Evolutionary conservation across 176 grass and related monocot species (phyloP).

Genomic region (Carex cristatella): DNA sequence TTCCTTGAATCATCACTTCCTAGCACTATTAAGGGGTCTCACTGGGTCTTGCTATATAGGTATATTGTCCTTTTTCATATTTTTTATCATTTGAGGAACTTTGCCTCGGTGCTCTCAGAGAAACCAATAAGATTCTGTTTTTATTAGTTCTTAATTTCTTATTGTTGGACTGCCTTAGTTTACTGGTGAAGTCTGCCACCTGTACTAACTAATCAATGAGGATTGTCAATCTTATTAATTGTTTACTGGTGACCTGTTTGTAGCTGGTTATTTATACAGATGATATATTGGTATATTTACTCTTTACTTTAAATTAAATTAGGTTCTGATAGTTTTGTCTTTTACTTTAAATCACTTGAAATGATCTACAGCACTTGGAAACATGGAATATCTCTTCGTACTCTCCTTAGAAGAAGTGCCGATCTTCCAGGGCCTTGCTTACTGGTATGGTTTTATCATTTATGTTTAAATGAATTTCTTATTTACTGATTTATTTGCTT

Average conservation of each 20-base stretch:
- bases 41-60: conserved; percentile 92
- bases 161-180: not conserved
- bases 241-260: not conserved
- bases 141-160: not conserved
- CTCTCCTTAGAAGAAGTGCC: conserved; percentile 65
- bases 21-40: conserved; percentile 70
- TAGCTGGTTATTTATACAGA: not conserved
- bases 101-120: not conserved
- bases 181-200: not conserved
- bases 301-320: conserved; percentile 15
- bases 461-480: conserved; percentile 23
- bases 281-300: conserved; percentile 6
- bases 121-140: not conserved
- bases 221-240: not conserved
- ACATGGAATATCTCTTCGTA: conserved; percentile 86
- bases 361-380: conserved; percentile 94
- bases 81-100: not conserved
- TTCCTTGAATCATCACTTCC: conserved; percentile 79
- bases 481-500: conserved; percentile 6
- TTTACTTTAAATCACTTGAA: conserved; percentile 46
- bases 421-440: conserved; percentile 59
- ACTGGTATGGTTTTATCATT: conserved; percentile 49
- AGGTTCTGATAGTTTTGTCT: not conserved
- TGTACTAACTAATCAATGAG: not conserved
- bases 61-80: conserved; percentile 23